Conservation (phyloP, 1,284 basidiomycete genomes). For the Rhodotorula sp. region DNA sequence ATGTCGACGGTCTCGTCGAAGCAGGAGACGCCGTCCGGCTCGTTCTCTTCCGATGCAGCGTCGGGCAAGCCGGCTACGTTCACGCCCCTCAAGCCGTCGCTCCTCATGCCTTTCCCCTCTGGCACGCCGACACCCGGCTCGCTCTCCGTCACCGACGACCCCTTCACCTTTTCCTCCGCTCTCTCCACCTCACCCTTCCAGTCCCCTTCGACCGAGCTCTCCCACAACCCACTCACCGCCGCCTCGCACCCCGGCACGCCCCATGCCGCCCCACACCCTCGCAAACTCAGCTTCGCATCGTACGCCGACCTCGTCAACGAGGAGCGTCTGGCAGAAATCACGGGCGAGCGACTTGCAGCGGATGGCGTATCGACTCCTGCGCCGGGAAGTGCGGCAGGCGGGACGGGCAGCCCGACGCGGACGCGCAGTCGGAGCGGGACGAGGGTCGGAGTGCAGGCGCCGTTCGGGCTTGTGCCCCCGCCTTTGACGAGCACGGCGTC, state of each 20-base stretch:
- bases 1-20: background rate
- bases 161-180: background rate
- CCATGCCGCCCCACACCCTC: slow-evolving; percentile 11
- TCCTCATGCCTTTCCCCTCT: slow-evolving; percentile 16
- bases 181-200: background rate
- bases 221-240: slow-evolving; percentile 3
- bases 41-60: background rate
- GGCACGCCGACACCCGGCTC: background rate
- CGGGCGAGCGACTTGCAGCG: slow-evolving; percentile 24
- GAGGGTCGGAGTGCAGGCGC: background rate
- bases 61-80: background rate
- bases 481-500: background rate
- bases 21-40: background rate
- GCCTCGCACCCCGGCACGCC: background rate
- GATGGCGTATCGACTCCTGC: slow-evolving; percentile 8
- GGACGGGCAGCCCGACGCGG: background rate
- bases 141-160: background rate
- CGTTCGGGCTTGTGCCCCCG: background rate
- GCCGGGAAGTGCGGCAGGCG: slow-evolving; percentile 1
- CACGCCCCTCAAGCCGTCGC: slow-evolving; percentile 18
- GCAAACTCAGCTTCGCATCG: slow-evolving; percentile 32
- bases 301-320: slow-evolving; percentile 41
- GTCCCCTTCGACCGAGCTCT: background rate
- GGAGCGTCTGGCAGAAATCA: slow-evolving; percentile 36
- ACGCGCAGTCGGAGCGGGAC: slow-evolving; percentile 1